Evolutionary conservation across 176 grass and related monocot genomes (phyloP).

Genomic region (Rhynchospora pubera): DNA sequence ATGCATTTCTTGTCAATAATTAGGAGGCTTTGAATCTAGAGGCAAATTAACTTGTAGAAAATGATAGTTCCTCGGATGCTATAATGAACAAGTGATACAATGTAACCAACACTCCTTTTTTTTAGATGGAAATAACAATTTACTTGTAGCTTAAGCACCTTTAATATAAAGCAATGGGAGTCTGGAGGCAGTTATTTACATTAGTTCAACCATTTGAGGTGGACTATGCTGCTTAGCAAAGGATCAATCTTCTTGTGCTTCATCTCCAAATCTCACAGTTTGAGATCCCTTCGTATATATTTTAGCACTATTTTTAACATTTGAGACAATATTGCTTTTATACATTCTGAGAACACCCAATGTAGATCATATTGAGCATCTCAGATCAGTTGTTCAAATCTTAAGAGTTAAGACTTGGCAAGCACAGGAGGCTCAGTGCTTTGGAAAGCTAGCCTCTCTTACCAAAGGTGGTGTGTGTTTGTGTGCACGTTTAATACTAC

Average conservation of each 20-base stretch:
- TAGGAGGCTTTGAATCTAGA: slow-evolving; percentile 1
- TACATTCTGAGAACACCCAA: background rate
- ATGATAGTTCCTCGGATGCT: background rate
- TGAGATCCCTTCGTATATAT: background rate
- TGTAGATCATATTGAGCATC: background rate
- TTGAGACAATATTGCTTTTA: background rate
- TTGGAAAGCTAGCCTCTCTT: background rate
- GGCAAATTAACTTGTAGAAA: background rate
- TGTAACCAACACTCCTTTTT: background rate
- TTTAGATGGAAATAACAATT: background rate
- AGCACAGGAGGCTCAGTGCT: background rate
- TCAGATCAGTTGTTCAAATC: background rate
- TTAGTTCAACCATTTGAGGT: background rate
- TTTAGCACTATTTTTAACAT: background rate
- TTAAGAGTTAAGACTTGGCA: background rate
- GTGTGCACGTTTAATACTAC: too few species aligned
- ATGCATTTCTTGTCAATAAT: slow-evolving; percentile 11
- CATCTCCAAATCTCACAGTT: background rate
- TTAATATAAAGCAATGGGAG: background rate
- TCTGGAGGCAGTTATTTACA: background rate
- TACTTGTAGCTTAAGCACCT: background rate
- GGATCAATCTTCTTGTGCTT: background rate
- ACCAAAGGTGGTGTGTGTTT: background rate
- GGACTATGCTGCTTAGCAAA: background rate
- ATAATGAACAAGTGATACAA: background rate